phyloP scores from a whole-genome alignment of 2,329 filamentous ascomycete genomes.

The Colletotrichum sp. region DNA sequence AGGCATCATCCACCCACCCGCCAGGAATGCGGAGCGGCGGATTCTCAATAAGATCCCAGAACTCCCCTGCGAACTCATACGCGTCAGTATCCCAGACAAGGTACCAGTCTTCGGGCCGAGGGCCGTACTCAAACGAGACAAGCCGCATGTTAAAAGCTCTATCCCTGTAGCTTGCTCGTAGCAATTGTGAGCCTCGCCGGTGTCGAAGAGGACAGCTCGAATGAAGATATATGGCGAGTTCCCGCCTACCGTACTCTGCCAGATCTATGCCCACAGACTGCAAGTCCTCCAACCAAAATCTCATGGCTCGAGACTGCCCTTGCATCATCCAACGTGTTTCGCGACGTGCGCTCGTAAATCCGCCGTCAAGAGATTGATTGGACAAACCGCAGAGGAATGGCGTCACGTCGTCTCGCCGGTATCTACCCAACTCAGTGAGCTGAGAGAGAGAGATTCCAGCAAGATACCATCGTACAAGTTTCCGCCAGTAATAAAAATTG shows the following conservation, averaged over 20 bases:
- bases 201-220: not conserved
- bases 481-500: not conserved
- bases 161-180: too few species aligned
- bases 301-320: not conserved
- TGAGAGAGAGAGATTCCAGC: fast-evolving
- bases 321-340: not conserved
- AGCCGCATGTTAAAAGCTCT: not conserved
- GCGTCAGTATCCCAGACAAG: not conserved
- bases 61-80: not conserved
- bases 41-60: not conserved
- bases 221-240: not conserved
- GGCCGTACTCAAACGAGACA: not conserved
- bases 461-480: not conserved
- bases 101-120: not conserved
- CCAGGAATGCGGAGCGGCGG: not conserved
- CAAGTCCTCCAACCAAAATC: not conserved
- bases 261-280: not conserved
- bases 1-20: not conserved
- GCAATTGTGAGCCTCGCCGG: not conserved
- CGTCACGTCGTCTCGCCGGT: not conserved
- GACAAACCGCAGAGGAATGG: not conserved
- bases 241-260: not conserved
- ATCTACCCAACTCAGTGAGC: not conserved
- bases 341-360: not conserved
- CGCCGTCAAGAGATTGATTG: too few species aligned